Conservation (phyloP, 306 rosid species). For the Prunus mira region DNA sequence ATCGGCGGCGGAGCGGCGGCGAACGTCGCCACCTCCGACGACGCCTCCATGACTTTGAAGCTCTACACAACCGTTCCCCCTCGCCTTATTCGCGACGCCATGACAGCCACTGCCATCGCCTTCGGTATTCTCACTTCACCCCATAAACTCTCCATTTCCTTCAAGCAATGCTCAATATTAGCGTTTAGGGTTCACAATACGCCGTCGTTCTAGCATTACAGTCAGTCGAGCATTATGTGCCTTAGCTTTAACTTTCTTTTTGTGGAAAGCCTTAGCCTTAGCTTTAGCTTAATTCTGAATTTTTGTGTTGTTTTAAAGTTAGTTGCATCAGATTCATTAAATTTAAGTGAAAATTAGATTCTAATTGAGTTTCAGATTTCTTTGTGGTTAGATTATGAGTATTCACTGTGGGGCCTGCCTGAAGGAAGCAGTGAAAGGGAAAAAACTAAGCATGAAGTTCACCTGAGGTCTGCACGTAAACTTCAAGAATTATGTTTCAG, state of each 20-base stretch:
- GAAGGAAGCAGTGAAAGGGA: constrained; percentile 73
- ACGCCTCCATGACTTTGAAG: constrained; percentile 65
- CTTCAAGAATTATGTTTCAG: constrained; percentile 81
- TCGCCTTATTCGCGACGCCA: constrained; percentile 72
- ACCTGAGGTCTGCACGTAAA: constrained; percentile 79
- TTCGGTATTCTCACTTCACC: constrained; percentile 47
- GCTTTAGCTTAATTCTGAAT: background rate
- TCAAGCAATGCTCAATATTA: background rate
- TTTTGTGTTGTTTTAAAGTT: background rate
- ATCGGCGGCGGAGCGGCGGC: constrained; percentile 69
- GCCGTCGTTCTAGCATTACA: background rate
- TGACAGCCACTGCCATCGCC: constrained; percentile 70
- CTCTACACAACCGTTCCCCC: constrained; percentile 68
- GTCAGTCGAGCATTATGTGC: background rate
- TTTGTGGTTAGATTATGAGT: constrained; percentile 66
- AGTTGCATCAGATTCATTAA: background rate
- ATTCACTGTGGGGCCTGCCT: constrained; percentile 66
- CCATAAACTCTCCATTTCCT: background rate
- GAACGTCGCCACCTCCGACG: constrained; percentile 67
- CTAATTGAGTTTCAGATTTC: constrained; percentile 5
- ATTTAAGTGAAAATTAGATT: constrained; percentile 1
- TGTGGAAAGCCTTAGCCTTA: background rate
- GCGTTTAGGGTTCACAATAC: background rate
- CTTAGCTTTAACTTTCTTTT: no score
- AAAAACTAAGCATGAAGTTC: constrained; percentile 73